Percentiles rank a stretch among this genome's conserved stretches.
These are phyloP conservation scores for Penicillium arizonense DNA, from an alignment of 495 filamentous ascomycete species.

Conservation along the genomic window DNA sequence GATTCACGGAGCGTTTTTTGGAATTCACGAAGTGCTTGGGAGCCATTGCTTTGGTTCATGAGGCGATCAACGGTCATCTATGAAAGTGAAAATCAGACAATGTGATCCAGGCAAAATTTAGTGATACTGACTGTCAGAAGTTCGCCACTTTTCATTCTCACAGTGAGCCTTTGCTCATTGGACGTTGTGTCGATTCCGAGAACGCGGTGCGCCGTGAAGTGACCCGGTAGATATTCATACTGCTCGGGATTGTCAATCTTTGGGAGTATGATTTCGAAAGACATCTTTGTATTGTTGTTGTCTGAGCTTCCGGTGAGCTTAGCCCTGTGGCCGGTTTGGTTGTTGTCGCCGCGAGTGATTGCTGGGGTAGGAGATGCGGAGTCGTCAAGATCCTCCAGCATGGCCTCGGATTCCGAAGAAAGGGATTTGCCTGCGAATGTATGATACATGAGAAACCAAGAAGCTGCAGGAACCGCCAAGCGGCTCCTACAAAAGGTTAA, in stretches of 20 bases:
- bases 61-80: constrained; percentile 30
- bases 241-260: constrained; percentile 36
- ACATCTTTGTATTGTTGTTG: constrained; percentile 4
- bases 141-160: constrained; percentile 48
- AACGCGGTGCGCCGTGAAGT: constrained; percentile 39
- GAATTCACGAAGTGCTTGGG: constrained; percentile 25
- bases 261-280: constrained; percentile 38
- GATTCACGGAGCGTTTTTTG: constrained; percentile 2
- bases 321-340: background rate
- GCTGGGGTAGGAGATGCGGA: background rate
- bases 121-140: constrained; percentile 37
- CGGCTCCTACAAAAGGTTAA: too few relatives aligned
- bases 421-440: too few relatives aligned
- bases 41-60: constrained; percentile 31
- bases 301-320: background rate
- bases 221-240: constrained; percentile 48
- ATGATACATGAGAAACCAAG: too few relatives aligned
- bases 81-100: constrained; percentile 10
- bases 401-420: too few relatives aligned
- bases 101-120: background rate
- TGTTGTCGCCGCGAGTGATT: background rate
- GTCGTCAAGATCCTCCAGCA: constrained; percentile 13
- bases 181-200: constrained; percentile 28
- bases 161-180: constrained; percentile 33
- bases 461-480: too few relatives aligned